A percentile compares a stretch with the other conserved stretches of the same genome.
Conservation (phyloP, 2,329 filamentous ascomycete species). For the Raffaelea albimanens region DNA sequence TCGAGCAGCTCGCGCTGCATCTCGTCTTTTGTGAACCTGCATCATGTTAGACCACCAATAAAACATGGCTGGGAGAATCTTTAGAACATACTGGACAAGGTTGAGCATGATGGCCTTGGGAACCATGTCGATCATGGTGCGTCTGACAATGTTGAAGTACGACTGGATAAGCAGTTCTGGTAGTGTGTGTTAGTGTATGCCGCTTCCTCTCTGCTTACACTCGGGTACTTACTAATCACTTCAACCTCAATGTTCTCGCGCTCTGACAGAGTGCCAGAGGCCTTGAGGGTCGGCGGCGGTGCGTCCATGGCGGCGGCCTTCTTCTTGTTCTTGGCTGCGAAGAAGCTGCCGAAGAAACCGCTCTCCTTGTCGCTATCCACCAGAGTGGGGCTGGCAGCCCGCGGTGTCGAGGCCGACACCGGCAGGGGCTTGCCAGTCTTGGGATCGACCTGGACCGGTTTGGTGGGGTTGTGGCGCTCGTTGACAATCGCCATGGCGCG, state of each 20-base stretch:
- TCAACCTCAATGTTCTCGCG: conserved; percentile 94
- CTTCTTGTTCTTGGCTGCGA: conserved; percentile 99
- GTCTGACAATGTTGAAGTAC: conserved; percentile 96
- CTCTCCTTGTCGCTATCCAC: conserved; percentile 44
- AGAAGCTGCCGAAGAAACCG: conserved; percentile 98
- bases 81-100: conserved; percentile 71
- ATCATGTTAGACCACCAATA: background rate
- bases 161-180: conserved; percentile 87
- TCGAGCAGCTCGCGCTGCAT: conserved; percentile 97
- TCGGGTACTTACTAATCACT: conserved; percentile 84
- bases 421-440: conserved; percentile 95
- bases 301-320: conserved; percentile 99
- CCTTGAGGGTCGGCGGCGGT: conserved; percentile 85
- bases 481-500: conserved; percentile 97
- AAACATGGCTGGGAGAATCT: background rate
- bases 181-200: background rate
- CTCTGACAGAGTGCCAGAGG: conserved; percentile 85
- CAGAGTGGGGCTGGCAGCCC: conserved; percentile 67
- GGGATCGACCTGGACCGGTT: conserved; percentile 91
- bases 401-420: conserved; percentile 50
- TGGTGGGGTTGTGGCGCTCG: conserved; percentile 71
- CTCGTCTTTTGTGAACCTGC: conserved; percentile 86
- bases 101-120: conserved; percentile 98
- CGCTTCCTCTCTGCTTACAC: background rate
- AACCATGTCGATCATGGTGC: conserved; percentile 99